Percentiles rank a stretch among this genome's conserved stretches.
Evolutionary conservation across 2,329 filamentous ascomycete species (phyloP).

Genomic region (Dactylonectria estremocensis): DNA sequence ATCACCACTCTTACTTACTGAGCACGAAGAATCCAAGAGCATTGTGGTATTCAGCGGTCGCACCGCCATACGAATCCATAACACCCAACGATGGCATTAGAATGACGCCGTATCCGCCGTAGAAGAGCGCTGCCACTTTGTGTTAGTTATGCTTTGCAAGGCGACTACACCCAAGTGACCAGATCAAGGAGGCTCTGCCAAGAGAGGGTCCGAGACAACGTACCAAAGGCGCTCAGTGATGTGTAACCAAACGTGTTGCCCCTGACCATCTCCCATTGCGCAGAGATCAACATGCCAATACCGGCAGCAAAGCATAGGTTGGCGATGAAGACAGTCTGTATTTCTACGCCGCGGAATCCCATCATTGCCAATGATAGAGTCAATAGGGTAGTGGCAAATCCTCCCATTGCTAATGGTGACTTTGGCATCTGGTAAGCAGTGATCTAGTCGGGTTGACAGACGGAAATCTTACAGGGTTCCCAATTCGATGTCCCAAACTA

Average conservation of each 20-base stretch:
- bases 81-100: constrained; percentile 26
- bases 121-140: constrained; percentile 15
- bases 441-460: background rate
- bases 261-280: constrained; percentile 68
- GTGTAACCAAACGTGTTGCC: constrained; percentile 70
- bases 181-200: background rate
- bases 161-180: background rate
- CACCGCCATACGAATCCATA: constrained; percentile 24
- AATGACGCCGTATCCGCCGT: constrained; percentile 28
- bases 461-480: constrained; percentile 20
- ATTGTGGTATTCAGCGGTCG: constrained; percentile 32
- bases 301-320: constrained; percentile 68
- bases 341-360: constrained; percentile 67
- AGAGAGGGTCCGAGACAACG: background rate
- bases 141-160: background rate
- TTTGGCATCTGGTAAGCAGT: constrained; percentile 10
- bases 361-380: constrained; percentile 69
- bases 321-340: constrained; percentile 66
- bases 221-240: constrained; percentile 68
- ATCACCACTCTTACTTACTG: background rate
- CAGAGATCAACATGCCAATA: constrained; percentile 67
- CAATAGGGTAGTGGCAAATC: constrained; percentile 68
- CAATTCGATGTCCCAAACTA: constrained; percentile 12
- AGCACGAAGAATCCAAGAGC: constrained; percentile 30
- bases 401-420: constrained; percentile 25